Evolutionary conservation across 1,139 yeast species (phyloP).

Genomic region (Taphrina pruni): DNA sequence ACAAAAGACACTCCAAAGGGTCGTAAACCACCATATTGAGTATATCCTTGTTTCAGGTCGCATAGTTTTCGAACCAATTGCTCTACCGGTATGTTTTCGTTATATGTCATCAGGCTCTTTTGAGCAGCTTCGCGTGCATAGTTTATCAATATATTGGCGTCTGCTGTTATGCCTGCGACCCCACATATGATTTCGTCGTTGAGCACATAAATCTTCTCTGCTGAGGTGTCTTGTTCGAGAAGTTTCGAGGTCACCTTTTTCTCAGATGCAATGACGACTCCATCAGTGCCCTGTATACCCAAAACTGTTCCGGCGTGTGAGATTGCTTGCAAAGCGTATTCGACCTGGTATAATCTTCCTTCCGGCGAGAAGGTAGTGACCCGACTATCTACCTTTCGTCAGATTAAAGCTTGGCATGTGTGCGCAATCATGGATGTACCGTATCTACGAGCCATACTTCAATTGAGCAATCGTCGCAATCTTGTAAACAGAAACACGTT

Average conservation of each 20-base stretch:
- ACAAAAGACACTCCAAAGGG: constrained; percentile 97
- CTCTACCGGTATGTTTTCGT: constrained; percentile 92
- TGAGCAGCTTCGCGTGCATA: constrained; percentile 88
- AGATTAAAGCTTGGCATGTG: neutral
- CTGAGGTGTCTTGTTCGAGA: constrained; percentile 89
- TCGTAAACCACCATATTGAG: constrained; percentile 94
- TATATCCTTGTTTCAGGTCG: constrained; percentile 95
- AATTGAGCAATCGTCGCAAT: too few species aligned
- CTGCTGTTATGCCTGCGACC: constrained; percentile 98
- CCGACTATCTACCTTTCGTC: constrained; percentile 68
- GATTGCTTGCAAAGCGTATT: constrained; percentile 96
- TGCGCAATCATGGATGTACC: neutral
- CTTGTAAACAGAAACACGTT: too few species aligned
- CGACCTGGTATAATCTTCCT: constrained; percentile 91
- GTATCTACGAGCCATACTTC: constrained; percentile 25
- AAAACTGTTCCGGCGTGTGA: constrained; percentile 98
- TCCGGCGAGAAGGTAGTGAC: constrained; percentile 98
- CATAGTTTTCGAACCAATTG: constrained; percentile 84
- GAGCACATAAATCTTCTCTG: constrained; percentile 87
- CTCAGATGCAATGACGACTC: constrained; percentile 95
- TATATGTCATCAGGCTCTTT: constrained; percentile 78
- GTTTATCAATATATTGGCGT: constrained; percentile 89
- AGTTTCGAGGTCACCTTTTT: constrained; percentile 90
- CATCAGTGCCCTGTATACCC: constrained; percentile 89
- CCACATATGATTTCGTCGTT: constrained; percentile 88